Percentiles rank a stretch among this genome's conserved stretches.
Evolutionary conservation across 2,329 filamentous ascomycete genomes (phyloP).

Genomic region (Penicillium vulpinum): DNA sequence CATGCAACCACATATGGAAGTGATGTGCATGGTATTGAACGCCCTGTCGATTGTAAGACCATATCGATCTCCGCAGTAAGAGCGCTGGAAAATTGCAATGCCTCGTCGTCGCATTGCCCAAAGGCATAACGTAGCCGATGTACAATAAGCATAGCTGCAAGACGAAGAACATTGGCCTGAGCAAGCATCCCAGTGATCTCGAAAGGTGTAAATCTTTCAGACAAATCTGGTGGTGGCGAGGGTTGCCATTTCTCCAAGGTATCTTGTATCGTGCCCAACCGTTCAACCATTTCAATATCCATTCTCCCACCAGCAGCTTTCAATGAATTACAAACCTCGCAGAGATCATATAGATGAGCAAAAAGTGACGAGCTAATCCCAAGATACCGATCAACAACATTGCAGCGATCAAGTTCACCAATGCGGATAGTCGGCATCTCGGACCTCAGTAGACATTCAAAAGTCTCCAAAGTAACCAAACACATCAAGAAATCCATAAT

Average conservation of each 20-base stretch:
- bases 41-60: background rate
- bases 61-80: conserved; percentile 15
- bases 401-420: background rate
- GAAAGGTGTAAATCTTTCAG: conserved; percentile 5
- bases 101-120: conserved; percentile 4
- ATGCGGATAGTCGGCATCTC: conserved; percentile 12
- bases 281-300: background rate
- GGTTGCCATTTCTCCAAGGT: conserved; percentile 10
- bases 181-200: conserved; percentile 12
- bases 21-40: conserved; percentile 14
- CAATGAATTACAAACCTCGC: background rate
- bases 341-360: conserved; percentile 15
- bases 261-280: background rate
- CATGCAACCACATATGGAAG: conserved; percentile 14
- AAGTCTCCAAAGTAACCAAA: conserved; percentile 17
- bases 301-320: background rate
- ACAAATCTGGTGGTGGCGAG: conserved; percentile 1
- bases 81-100: background rate
- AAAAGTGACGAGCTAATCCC: conserved; percentile 15
- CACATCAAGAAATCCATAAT: conserved; percentile 19
- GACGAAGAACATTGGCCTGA: conserved; percentile 12
- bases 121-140: conserved; percentile 13
- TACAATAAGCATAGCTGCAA: conserved; percentile 12
- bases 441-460: conserved; percentile 17
- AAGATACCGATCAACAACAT: conserved; percentile 17